Evolutionary conservation across 768 basidiomycete species (phyloP).

Genomic region (Suillus spraguei): DNA sequence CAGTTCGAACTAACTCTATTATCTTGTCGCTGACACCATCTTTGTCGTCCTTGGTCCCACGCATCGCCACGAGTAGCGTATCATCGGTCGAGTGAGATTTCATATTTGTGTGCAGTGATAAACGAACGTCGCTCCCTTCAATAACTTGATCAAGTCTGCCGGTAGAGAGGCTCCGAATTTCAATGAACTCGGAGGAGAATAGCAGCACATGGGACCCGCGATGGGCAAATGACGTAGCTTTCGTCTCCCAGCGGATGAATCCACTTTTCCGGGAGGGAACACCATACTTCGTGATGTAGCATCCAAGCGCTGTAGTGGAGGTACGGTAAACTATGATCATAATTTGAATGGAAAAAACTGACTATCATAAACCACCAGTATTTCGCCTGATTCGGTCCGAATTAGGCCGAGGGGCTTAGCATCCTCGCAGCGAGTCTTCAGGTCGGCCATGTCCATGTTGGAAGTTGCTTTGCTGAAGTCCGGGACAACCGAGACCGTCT

Average conservation of each 20-base stretch:
- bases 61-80: conserved; percentile 65
- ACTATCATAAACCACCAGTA: conserved; percentile 80
- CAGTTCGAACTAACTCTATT: conserved; percentile 69
- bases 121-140: conserved; percentile 68
- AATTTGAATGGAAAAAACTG: conserved; percentile 24
- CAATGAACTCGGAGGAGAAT: conserved; percentile 75
- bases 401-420: conserved; percentile 71
- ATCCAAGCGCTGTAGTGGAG: conserved; percentile 62
- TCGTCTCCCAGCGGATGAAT: conserved; percentile 81
- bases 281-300: conserved; percentile 74
- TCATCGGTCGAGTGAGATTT: conserved; percentile 35
- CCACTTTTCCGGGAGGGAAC: conserved; percentile 58
- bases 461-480: conserved; percentile 48
- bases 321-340: neutral
- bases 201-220: conserved; percentile 69
- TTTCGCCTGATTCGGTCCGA: conserved; percentile 52
- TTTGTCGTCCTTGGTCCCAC: conserved; percentile 57
- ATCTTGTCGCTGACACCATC: conserved; percentile 63
- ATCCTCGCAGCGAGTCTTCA: conserved; percentile 61
- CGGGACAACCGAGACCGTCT: conserved; percentile 55
- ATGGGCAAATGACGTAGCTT: conserved; percentile 60
- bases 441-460: conserved; percentile 43
- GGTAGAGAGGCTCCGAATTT: conserved; percentile 65
- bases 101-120: conserved; percentile 47
- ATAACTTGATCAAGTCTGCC: conserved; percentile 83